Percentiles rank a stretch among this genome's conserved stretches.
Conservation (phyloP, 1,284 basidiomycete genomes). For the Marasmius oreades region DNA sequence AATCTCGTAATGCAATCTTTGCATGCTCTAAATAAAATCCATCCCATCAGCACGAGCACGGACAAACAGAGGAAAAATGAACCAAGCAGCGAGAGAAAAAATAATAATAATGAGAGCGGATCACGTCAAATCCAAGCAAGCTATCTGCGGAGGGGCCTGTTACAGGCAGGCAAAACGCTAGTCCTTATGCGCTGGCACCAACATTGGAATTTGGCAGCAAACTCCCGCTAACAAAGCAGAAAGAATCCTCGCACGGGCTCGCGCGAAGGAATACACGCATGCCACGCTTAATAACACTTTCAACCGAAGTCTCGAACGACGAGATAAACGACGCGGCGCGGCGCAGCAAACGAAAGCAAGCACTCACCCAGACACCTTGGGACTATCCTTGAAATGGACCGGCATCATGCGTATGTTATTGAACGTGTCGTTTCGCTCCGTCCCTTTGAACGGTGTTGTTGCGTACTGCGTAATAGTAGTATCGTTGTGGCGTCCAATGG, state of each 20-base stretch:
- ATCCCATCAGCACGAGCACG: constrained; percentile 12
- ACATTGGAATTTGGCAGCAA: not conserved
- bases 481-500: not conserved
- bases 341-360: constrained; percentile 4
- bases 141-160: not conserved
- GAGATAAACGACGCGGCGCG: not conserved
- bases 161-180: not conserved
- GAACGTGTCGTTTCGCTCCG: constrained; percentile 94
- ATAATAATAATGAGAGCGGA: constrained; percentile 4
- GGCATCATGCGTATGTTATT: constrained; percentile 89
- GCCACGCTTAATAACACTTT: not conserved
- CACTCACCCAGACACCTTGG: constrained; percentile 80
- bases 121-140: constrained; percentile 10
- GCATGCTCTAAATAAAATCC: constrained; percentile 54
- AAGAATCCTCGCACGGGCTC: not conserved
- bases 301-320: not conserved
- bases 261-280: not conserved
- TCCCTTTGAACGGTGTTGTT: constrained; percentile 98
- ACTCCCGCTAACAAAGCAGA: not conserved
- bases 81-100: constrained; percentile 1
- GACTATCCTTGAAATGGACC: constrained; percentile 85
- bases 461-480: constrained; percentile 63
- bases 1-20: constrained; percentile 88
- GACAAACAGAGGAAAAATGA: constrained; percentile 3
- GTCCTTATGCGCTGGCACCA: not conserved